Base-by-base conservation (phyloP, 1,284 basidiomycete species). In the Jaminaea rosea region DNA sequence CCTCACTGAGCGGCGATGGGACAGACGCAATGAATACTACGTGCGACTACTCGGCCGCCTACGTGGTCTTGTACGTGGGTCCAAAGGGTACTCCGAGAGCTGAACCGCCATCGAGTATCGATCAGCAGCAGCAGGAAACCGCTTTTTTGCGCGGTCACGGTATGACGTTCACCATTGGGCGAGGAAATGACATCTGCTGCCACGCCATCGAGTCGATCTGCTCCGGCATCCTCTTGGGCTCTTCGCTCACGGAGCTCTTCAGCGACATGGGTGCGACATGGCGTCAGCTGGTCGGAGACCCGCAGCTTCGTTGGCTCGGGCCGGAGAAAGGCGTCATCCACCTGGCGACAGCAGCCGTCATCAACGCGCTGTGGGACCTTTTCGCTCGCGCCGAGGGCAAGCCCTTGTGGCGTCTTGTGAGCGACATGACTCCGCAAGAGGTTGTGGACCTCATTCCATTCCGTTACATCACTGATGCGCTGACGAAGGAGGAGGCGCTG, bases 21-120 rank as follows among this genome's bases (percentile, higher is more conserved):
- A 88, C 87, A 32, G 88, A 90, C 78, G 88, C 87, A 56, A 87
- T 85, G 88, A 92, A 93, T 76, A 87, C 88, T 54, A 92, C 90
- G 76, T 63, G 60, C 53, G 89, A 94, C 76, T 96, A 96, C 77
- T 90, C 87, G 1, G 87, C 89, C 0, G 91, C 91, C 1, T 94
- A 94, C 73, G 79, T 94, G 44, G 82, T 82, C 8, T 78, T 96
- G 51, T 78, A 82, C 63, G 91, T 90, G 2, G 80, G 83, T 13
- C 57, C 60, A 7, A 59, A 57, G 48, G 56, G 55, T 26, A 24
- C 34, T 21, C 29, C 29, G 29, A 41, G 21, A 17, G 17, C 8
- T 41, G 8, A 24, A 23, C 26, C 19, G 23, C 44, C 11, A 51
- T 54, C 31, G 26, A 60, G 42, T 31, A 15, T 31, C 29, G 29